These are phyloP conservation scores for Cryphonectria parasitica DNA, from an alignment of 2,329 filamentous ascomycete genomes.

Conservation along the genomic window DNA sequence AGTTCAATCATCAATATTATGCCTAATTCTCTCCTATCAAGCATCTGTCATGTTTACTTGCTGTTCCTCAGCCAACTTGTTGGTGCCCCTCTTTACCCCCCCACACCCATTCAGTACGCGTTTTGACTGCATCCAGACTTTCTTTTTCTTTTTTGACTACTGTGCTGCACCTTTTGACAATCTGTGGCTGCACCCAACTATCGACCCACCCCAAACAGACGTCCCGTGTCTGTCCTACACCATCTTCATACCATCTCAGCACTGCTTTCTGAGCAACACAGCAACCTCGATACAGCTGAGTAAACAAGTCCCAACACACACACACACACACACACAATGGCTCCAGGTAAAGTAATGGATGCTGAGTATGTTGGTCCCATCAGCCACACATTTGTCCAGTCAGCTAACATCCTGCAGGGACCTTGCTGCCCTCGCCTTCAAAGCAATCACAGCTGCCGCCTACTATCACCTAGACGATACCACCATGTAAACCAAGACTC, in stretches of 20 bases:
- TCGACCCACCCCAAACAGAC: background rate
- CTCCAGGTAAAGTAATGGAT: background rate
- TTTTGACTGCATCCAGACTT: background rate
- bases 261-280: background rate
- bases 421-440: slow-evolving; percentile 11
- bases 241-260: background rate
- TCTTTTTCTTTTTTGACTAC: background rate
- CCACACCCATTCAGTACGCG: background rate
- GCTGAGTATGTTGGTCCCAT: background rate
- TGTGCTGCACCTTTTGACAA: background rate
- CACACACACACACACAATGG: background rate
- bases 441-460: slow-evolving; percentile 3
- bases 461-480: background rate
- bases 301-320: too few relatives aligned
- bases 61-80: background rate
- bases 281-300: too few relatives aligned
- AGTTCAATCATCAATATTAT: background rate
- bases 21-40: background rate
- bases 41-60: background rate
- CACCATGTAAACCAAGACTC: background rate
- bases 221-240: too few relatives aligned
- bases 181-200: background rate
- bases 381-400: background rate
- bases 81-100: too few relatives aligned
- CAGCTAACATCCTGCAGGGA: slow-evolving; percentile 7